Base-by-base conservation (phyloP, 345 rosid species). In the Populus davidiana region DNA sequence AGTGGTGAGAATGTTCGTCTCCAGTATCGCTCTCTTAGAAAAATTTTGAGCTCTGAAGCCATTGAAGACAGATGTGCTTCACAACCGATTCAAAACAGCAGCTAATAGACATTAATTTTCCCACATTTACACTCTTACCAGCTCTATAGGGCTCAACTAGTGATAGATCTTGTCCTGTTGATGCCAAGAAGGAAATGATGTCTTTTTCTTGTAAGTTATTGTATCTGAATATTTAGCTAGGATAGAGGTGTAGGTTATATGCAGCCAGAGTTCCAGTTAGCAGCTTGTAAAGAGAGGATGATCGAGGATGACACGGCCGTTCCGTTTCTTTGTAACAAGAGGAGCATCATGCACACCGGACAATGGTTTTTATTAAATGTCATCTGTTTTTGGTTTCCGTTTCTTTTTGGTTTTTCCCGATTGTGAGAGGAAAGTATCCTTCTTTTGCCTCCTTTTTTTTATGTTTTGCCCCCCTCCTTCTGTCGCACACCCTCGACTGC, bases 1-100 rank as follows among this genome's bases (percentile, higher is more conserved):
- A 93, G 89, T 14, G 97, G 96, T 63, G 99, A 95, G 83, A 90
- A 87, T 75, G 90, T 95, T 20, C 89, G 99, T n/a, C 87, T 95
- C 69, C 99, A 95, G 66, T 95, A 95, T 80, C 92, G 99, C 20
- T 95, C 99, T 75, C 98, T 95, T 41, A 78, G 88, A 78, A 93
- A 95, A 84, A 80, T 88, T 49, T 69, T 71, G 56, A 84, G 72
- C 74, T 62, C 84, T 18, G 85, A 80, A 67, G 70, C 84, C 47
- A 78, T 80, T 25, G 94, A 86, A 77, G 95, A 88, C 61, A 80
- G 87, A 81, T 87, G 88, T 70, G 80, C 81, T 61, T 76, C 89
- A 54, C 86, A 78, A 69, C 89, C 89, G 25, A 79, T 85, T 78
- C 93, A 86, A 85, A 88, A 87, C 85, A 88, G 85, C 83, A 87